Conservation (phyloP, 768 basidiomycete genomes). For the Coprinopsis strossmayeri region DNA sequence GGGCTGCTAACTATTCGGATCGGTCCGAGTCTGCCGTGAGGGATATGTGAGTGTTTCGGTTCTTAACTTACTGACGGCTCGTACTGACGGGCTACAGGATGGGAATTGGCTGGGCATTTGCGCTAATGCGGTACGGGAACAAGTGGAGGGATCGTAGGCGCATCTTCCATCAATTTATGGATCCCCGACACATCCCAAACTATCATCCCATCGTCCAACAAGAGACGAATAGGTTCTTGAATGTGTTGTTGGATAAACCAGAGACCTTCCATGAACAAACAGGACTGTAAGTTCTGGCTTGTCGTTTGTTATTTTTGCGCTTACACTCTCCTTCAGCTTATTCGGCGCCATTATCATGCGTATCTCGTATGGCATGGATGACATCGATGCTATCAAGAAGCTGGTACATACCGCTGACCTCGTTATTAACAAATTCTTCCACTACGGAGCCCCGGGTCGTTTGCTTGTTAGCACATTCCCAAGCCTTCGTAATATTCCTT, state of each 20-base stretch:
- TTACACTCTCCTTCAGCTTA: slow-evolving; percentile 13
- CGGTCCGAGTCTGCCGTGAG: too few relatives aligned
- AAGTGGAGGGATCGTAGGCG: too few relatives aligned
- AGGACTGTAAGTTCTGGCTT: too few relatives aligned
- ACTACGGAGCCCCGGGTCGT: slow-evolving; percentile 21
- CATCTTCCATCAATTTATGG: too few relatives aligned
- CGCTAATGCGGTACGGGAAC: too few relatives aligned
- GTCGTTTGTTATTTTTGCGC: too few relatives aligned
- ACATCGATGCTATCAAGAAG: not conserved
- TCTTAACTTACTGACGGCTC: too few relatives aligned
- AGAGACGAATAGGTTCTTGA: slow-evolving; percentile 18
- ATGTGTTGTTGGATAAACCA: slow-evolving; percentile 16
- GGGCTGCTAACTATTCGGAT: too few relatives aligned
- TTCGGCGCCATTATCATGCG: slow-evolving; percentile 8
- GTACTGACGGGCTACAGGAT: too few relatives aligned
- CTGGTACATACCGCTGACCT: slow-evolving; percentile 20
- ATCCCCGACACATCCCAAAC: slow-evolving; percentile 16
- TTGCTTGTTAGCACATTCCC: slow-evolving; percentile 24
- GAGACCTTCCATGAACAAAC: slow-evolving; percentile 18
- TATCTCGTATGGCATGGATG: slow-evolving; percentile 9
- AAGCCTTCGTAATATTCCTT: slow-evolving; percentile 20
- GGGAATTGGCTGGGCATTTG: too few relatives aligned
- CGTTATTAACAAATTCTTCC: slow-evolving; percentile 17
- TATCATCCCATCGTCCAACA: slow-evolving; percentile 19
- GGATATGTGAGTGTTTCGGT: too few relatives aligned